phyloP scores from a whole-genome alignment of 2,329 filamentous ascomycete genomes.

The Stemphylium lycopersici region DNA sequence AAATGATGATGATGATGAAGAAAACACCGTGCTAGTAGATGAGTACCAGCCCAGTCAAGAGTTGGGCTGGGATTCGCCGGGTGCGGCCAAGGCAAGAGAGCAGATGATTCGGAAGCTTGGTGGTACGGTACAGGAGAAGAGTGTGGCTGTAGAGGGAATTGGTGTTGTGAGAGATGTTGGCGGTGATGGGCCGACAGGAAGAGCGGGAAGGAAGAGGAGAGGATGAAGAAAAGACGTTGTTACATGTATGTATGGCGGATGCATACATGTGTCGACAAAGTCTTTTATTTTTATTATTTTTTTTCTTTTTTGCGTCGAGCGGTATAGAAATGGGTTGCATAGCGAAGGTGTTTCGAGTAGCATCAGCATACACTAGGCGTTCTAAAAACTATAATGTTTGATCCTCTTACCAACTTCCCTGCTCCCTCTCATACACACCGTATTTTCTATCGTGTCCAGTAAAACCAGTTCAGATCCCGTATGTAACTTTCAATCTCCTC shows the following conservation, averaged over 20 bases:
- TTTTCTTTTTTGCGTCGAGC: conserved; percentile 7
- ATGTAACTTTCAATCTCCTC: conserved; percentile 63
- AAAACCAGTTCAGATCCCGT: conserved; percentile 48
- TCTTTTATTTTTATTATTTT: too few species aligned
- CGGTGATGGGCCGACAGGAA: conserved; percentile 26
- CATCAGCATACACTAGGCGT: conserved; percentile 5
- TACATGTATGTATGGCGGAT: not conserved
- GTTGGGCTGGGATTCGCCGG: conserved; percentile 48
- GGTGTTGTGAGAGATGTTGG: conserved; percentile 45
- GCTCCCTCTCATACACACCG: not conserved
- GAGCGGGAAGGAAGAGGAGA: conserved; percentile 36
- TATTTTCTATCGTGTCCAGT: not conserved
- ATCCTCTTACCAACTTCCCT: not conserved
- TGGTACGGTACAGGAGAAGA: conserved; percentile 40
- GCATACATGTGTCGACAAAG: too few species aligned
- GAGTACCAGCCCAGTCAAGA: conserved; percentile 47
- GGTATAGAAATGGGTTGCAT: conserved; percentile 15
- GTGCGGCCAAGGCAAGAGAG: conserved; percentile 42
- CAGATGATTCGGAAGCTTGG: conserved; percentile 47
- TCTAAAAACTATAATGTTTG: not conserved
- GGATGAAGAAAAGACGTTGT: conserved; percentile 15
- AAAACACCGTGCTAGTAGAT: conserved; percentile 24
- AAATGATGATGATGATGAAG: conserved; percentile 28
- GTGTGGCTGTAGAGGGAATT: conserved; percentile 36
- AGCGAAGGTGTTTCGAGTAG: conserved; percentile 17